Conservation (phyloP, 768 basidiomycete species). For the Dioszegia hungarica region DNA sequence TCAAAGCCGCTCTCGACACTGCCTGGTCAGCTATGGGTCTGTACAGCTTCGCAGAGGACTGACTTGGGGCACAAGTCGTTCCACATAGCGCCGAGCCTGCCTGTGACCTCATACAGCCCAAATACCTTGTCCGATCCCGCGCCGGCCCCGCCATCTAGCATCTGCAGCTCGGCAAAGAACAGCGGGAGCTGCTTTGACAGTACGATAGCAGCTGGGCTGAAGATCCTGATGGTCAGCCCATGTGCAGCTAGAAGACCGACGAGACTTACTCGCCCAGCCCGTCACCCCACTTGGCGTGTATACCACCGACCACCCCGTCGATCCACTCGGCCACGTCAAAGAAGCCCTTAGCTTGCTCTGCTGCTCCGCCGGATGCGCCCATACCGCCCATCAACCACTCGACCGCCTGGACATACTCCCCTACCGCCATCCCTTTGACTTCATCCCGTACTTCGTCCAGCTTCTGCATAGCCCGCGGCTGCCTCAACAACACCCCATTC, state of each 20-base stretch:
- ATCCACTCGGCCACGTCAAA: conserved; percentile 45
- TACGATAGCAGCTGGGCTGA: conserved; percentile 44
- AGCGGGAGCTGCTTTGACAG: conserved; percentile 46
- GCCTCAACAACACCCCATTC: conserved; percentile 12
- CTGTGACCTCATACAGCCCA: conserved; percentile 39
- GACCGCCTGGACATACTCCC: conserved; percentile 40
- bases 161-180: conserved; percentile 46
- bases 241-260: not conserved
- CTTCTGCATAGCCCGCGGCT: conserved; percentile 5
- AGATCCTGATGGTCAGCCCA: conserved; percentile 4
- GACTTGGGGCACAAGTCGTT: conserved; percentile 43
- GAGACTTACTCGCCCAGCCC: conserved; percentile 35
- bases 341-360: conserved; percentile 34
- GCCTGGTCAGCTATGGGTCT: not conserved
- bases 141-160: conserved; percentile 33
- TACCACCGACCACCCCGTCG: conserved; percentile 30
- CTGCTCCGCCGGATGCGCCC: conserved; percentile 9
- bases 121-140: conserved; percentile 40
- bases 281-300: conserved; percentile 33
- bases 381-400: conserved; percentile 28
- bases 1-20: conserved; percentile 45
- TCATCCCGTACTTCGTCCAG: conserved; percentile 36
- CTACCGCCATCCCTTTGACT: conserved; percentile 39
- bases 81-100: conserved; percentile 35
- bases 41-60: not conserved